Conservation (phyloP, 371 early-diverging fungal species). For the Mortierella sp. region DNA sequence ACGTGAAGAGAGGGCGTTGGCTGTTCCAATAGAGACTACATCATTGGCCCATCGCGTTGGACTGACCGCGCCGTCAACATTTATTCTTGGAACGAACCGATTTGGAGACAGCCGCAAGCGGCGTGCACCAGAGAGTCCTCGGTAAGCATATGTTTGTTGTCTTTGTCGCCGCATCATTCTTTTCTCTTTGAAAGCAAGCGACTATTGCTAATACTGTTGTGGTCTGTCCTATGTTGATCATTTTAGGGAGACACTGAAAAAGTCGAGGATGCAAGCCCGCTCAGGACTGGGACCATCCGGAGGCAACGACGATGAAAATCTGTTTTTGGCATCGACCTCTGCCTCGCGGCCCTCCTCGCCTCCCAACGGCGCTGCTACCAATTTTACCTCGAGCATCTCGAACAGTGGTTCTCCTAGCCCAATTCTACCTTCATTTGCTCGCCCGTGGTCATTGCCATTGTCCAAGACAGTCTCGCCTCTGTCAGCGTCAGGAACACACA, state of each 20-base stretch:
- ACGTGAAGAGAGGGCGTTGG: conserved; percentile 22
- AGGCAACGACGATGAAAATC: conserved; percentile 10
- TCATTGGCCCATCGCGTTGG: not conserved
- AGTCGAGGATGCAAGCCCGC: conserved; percentile 11
- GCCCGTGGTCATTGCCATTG: conserved; percentile 6
- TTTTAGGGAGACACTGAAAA: conserved; percentile 17
- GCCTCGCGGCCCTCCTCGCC: not conserved
- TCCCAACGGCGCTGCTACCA: not conserved
- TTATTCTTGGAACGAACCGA: not conserved
- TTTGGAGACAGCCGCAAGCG: conserved; percentile 36
- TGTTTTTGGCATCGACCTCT: conserved; percentile 1
- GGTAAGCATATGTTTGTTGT: conserved; percentile 5
- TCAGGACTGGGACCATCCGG: not conserved
- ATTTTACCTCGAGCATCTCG: not conserved
- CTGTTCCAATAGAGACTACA: conserved; percentile 7
- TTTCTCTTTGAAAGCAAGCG: not conserved
- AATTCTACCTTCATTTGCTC: not conserved
- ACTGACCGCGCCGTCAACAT: not conserved
- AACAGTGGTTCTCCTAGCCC: not conserved
- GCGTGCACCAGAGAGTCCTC: conserved; percentile 27
- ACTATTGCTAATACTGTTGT: not conserved
- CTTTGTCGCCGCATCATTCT: too few species aligned
- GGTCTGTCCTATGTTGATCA: not conserved
- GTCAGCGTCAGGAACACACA: not conserved
- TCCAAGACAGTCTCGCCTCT: not conserved